These are phyloP conservation scores for Fraxinus ornus DNA, from an alignment of 305 asterid genomes.

Conservation along the genomic window DNA sequence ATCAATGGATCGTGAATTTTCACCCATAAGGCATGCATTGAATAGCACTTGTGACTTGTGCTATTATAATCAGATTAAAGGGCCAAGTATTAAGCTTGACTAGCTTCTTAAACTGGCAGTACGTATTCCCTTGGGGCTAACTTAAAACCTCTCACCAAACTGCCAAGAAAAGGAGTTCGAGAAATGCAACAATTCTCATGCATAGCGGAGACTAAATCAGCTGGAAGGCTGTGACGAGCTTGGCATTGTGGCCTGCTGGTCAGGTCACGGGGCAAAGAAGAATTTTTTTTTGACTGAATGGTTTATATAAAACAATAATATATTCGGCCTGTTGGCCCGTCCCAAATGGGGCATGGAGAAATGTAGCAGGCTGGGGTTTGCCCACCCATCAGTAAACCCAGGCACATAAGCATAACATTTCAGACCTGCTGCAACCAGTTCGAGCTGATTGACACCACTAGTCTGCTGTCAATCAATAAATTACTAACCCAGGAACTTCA, in stretches of 20 bases:
- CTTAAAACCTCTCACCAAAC: not conserved
- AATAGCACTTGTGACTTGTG: not conserved
- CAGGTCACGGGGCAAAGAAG: not conserved
- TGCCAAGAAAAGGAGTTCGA: not conserved
- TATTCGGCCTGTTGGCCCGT: not conserved
- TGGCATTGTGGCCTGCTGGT: not conserved
- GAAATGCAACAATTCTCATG: not conserved
- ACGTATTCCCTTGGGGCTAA: not conserved
- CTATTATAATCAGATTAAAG: not conserved
- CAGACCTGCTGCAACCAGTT: not conserved
- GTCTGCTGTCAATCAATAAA: not conserved
- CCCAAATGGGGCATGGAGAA: not conserved
- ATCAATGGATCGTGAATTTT: not conserved
- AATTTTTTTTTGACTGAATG: not conserved
- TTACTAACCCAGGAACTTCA: not conserved
- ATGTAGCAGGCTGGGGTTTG: not conserved
- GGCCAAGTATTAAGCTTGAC: not conserved
- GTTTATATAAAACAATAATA: not conserved
- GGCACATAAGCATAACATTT: not conserved
- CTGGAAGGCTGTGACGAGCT: not conserved
- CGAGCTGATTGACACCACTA: not conserved
- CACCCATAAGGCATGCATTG: not conserved
- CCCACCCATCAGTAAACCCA: not conserved
- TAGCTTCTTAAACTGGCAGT: not conserved
- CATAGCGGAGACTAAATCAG: not conserved